Evolutionary conservation across 1,284 basidiomycete genomes (phyloP).

Genomic region (Fomitopsis schrenkii): DNA sequence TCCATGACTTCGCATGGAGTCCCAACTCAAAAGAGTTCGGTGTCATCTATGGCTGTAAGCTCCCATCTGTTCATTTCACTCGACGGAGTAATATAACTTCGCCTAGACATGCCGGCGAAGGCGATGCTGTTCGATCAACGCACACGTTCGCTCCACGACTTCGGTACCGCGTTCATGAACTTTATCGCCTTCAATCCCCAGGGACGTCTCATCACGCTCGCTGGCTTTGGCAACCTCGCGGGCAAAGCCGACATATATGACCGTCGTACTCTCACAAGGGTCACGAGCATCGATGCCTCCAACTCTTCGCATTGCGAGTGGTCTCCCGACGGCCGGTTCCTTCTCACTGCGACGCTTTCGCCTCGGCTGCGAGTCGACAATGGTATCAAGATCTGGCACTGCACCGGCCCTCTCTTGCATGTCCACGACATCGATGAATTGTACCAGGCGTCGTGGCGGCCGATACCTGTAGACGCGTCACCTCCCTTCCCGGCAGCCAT

Average conservation of each 20-base stretch:
- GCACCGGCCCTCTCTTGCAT: constrained; percentile 82
- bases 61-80: not conserved
- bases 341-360: constrained; percentile 91
- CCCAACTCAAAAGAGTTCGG: constrained; percentile 97
- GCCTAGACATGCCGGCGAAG: constrained; percentile 90
- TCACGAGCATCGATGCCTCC: constrained; percentile 86
- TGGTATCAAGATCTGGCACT: constrained; percentile 95
- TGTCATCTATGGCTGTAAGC: constrained; percentile 93
- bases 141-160: constrained; percentile 86
- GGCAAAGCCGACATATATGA: constrained; percentile 94
- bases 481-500: constrained; percentile 72
- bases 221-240: constrained; percentile 95
- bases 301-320: constrained; percentile 95
- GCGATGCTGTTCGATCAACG: constrained; percentile 89
- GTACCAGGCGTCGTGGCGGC: constrained; percentile 88
- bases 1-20: constrained; percentile 96
- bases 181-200: constrained; percentile 96
- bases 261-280: constrained; percentile 79
- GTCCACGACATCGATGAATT: constrained; percentile 77
- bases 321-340: constrained; percentile 91
- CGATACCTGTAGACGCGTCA: constrained; percentile 60
- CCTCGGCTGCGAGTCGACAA: constrained; percentile 96
- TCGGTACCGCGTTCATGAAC: constrained; percentile 87
- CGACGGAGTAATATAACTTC: not conserved
- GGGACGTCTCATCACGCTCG: constrained; percentile 82